phyloP scores from a whole-genome alignment of 2,329 filamentous ascomycete genomes.

The Ceratocystis huliohia region DNA sequence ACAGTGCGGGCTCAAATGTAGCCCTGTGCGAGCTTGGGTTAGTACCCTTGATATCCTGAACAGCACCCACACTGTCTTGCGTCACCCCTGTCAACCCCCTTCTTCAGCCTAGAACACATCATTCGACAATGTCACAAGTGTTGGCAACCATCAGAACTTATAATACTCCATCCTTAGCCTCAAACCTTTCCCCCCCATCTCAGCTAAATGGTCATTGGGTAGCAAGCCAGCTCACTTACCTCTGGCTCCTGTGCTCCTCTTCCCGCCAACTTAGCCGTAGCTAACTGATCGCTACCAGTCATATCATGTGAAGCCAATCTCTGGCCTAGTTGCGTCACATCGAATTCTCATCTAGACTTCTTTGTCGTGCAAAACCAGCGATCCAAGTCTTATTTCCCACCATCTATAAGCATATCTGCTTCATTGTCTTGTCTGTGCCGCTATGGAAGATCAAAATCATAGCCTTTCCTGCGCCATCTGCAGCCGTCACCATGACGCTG shows the following conservation, averaged over 20 bases:
- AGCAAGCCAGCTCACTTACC: background rate
- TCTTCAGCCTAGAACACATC: background rate
- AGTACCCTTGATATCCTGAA: background rate
- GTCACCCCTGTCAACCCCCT: background rate
- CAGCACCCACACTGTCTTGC: background rate
- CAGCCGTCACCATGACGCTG: slow-evolving; percentile 40
- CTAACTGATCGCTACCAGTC: background rate
- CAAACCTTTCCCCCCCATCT: too few species aligned
- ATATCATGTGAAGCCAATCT: slow-evolving; percentile 2
- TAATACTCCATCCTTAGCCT: too few species aligned
- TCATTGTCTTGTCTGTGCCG: background rate
- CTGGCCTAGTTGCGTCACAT: background rate
- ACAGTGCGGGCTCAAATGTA: background rate
- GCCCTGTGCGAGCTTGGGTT: background rate
- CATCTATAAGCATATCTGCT: background rate
- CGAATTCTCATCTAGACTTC: slow-evolving; percentile 3
- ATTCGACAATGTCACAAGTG: background rate
- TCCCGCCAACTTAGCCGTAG: background rate
- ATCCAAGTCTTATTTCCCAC: background rate
- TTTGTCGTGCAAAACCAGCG: background rate
- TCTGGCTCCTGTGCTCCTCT: background rate
- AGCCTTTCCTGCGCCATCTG: slow-evolving; percentile 48
- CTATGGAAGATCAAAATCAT: background rate
- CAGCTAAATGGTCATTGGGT: too few species aligned
- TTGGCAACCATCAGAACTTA: too few species aligned